Percentiles rank a stretch among this genome's conserved stretches.
These are phyloP conservation scores for Trichoderma sp. DNA, from an alignment of 2,329 filamentous ascomycete species.

Conservation along the genomic window DNA sequence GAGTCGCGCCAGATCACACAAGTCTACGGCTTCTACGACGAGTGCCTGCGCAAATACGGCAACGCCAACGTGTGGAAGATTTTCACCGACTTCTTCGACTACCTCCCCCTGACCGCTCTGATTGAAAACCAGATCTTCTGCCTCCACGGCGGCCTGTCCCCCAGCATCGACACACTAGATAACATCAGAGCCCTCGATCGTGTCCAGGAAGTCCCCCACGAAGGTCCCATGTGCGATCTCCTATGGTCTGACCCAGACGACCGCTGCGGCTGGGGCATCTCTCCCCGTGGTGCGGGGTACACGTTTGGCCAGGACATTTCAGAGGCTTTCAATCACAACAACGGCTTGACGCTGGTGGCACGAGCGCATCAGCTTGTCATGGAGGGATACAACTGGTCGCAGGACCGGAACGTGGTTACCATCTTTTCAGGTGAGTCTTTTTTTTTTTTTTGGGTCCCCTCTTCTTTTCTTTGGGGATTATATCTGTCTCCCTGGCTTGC, in stretches of 20 bases:
- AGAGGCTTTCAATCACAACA: conserved; percentile 99
- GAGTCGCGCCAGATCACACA: conserved; percentile 98
- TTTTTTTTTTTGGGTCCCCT: not conserved
- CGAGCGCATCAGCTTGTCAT: conserved; percentile 97
- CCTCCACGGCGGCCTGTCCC: conserved; percentile 91
- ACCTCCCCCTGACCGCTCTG: conserved; percentile 91
- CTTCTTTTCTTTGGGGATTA: not conserved
- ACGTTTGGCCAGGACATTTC: conserved; percentile 97
- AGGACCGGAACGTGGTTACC: conserved; percentile 95
- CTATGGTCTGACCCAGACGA: conserved; percentile 99
- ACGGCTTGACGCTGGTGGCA: conserved; percentile 91
- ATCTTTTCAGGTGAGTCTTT: conserved; percentile 82
- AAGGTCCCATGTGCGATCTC: conserved; percentile 96
- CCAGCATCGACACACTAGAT: conserved; percentile 92
- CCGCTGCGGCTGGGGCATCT: conserved; percentile 93
- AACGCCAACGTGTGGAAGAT: conserved; percentile 99
- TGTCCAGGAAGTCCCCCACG: conserved; percentile 97
- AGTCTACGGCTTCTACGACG: conserved; percentile 99
- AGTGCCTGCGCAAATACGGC: conserved; percentile 97
- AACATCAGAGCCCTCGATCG: conserved; percentile 94
- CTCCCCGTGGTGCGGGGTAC: conserved; percentile 88
- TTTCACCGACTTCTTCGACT: conserved; percentile 98
- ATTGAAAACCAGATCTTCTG: conserved; percentile 99
- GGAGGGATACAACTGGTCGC: conserved; percentile 99
- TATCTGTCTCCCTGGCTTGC: not conserved